A percentile compares a stretch with the other conserved stretches of the same genome.
Conservation (phyloP, 768 basidiomycete species). For the Suillus subalutaceus region DNA sequence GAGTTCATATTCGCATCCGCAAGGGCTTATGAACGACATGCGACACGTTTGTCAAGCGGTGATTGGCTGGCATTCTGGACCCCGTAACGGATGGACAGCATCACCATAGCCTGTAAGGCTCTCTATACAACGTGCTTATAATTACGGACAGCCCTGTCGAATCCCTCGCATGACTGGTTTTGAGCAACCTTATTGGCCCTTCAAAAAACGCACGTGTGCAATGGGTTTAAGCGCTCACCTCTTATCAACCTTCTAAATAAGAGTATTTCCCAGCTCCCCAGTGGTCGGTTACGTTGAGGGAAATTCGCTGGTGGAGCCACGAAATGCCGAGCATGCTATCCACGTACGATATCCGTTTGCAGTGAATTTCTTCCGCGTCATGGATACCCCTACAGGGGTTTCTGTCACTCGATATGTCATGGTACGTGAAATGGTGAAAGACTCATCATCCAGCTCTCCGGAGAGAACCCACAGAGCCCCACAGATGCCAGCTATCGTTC, state of each 20-base stretch:
- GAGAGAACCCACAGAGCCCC: neutral
- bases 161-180: slow-evolving; percentile 16
- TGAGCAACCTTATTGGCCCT: slow-evolving; percentile 23
- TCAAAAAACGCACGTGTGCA: slow-evolving; percentile 1
- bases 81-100: slow-evolving; percentile 5
- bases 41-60: slow-evolving; percentile 5
- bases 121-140: slow-evolving; percentile 19
- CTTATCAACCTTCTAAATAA: neutral
- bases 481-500: too few relatives aligned
- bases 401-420: neutral
- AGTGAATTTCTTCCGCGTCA: neutral
- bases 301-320: slow-evolving; percentile 2
- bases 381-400: neutral
- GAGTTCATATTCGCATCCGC: neutral
- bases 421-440: neutral
- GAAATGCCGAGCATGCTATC: neutral
- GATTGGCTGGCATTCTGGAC: slow-evolving; percentile 7
- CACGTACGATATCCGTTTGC: neutral
- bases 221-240: neutral
- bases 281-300: neutral
- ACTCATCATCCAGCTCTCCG: neutral
- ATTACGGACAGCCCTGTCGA: slow-evolving; percentile 2
- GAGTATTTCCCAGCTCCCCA: neutral
- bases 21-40: slow-evolving; percentile 10
- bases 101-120: neutral